Percentiles rank a stretch among this genome's conserved stretches.
These are phyloP conservation scores for Hirsutella thompsonii DNA, from an alignment of 2,329 filamentous ascomycete species.

Conservation along the genomic window DNA sequence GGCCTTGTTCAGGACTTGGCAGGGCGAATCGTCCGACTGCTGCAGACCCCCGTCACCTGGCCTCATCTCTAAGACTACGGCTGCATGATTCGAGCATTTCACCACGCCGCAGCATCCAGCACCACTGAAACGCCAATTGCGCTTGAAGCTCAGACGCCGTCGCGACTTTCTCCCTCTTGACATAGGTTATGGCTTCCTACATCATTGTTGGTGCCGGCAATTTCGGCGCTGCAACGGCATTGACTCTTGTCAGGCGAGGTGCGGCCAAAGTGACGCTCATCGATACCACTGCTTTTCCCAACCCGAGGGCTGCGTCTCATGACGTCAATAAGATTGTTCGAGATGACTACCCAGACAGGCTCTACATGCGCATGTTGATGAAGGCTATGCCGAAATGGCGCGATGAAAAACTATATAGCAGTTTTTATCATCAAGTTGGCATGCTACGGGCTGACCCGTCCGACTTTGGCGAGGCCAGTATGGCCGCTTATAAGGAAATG, in stretches of 20 bases:
- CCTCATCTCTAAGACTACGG: too few species aligned
- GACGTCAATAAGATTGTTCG: constrained; percentile 31
- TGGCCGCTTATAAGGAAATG: constrained; percentile 21
- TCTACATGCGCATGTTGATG: constrained; percentile 26
- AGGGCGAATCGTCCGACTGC: too few species aligned
- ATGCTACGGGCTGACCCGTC: constrained; percentile 31
- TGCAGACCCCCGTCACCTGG: too few species aligned
- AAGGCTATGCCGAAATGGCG: constrained; percentile 27
- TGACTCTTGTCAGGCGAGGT: constrained; percentile 18
- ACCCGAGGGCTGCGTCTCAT: constrained; percentile 30
- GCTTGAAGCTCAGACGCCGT: not conserved
- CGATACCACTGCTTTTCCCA: constrained; percentile 22
- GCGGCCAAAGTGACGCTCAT: constrained; percentile 19
- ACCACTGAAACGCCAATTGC: not conserved
- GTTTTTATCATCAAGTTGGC: constrained; percentile 43
- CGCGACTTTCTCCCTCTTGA: not conserved
- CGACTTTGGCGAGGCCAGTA: constrained; percentile 30
- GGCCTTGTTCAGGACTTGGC: too few species aligned
- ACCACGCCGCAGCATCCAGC: not conserved
- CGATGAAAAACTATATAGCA: constrained; percentile 33
- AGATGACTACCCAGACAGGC: constrained; percentile 25
- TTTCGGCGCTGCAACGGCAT: constrained; percentile 29
- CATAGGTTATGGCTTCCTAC: constrained; percentile 6
- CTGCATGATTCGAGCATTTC: too few species aligned
- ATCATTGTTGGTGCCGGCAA: constrained; percentile 30